Evolutionary conservation across 306 rosid genomes (phyloP).

Genomic region (Alnus glutinosa): DNA sequence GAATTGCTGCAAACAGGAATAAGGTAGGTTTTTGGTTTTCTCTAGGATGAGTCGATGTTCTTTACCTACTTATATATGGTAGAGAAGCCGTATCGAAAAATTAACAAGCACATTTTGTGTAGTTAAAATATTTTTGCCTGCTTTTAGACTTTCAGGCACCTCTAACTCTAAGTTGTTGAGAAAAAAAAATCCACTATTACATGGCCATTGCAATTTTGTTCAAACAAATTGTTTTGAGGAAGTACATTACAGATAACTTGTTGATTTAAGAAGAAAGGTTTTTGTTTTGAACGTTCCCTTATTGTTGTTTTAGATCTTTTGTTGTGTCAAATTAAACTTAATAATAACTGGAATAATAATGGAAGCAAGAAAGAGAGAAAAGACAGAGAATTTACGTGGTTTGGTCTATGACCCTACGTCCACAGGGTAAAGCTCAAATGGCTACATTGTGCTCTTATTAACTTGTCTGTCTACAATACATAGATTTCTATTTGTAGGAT

Average conservation of each 20-base stretch:
- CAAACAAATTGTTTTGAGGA: no score
- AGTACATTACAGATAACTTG: no score
- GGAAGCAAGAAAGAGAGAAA: no score
- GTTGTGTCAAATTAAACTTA: neutral
- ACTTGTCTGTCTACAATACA: no score
- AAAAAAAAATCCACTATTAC: neutral
- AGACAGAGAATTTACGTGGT: no score
- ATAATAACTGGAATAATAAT: no score
- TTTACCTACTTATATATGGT: neutral
- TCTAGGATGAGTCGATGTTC: neutral
- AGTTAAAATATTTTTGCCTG: neutral
- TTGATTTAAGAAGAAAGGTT: neutral
- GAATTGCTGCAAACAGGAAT: neutral
- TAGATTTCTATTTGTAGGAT: no score
- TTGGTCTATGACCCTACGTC: neutral
- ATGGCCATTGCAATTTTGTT: no score
- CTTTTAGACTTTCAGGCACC: neutral
- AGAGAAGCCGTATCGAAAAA: neutral
- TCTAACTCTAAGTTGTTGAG: neutral
- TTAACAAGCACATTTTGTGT: neutral
- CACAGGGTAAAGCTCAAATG: no score
- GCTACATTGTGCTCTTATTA: no score
- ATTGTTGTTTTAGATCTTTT: neutral
- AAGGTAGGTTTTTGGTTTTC: neutral
- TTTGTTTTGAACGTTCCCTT: neutral